Evolutionary conservation across 164 flowering plant species (phyloP), one percentile per base, ranked within the genome.

Genomic region (Chimonanthus praecox): DNA sequence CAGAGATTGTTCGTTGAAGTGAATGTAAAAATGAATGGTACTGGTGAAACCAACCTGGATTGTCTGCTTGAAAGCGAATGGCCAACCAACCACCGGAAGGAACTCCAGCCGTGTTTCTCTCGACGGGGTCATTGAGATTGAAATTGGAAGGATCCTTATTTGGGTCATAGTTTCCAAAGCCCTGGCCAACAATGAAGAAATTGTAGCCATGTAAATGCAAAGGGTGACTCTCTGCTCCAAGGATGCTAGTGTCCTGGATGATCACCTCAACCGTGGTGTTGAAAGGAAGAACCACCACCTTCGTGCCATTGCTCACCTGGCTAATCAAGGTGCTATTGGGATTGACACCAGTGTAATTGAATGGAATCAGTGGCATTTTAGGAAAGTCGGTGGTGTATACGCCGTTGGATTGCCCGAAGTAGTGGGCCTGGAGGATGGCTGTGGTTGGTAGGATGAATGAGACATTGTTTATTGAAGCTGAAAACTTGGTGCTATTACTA

Each of bases 41-140:
- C 7, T 3, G 9, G 9, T 5, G 6, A 49, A 5, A 49, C 51
- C 51, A 44, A 86, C 88, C 89, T 78, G 90, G 92, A 70, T 88
- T 88, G 72, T 88, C 88, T 4, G 90, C 87, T 0, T 76, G 66
- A 75, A 88, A 88, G 7, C 89, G 86, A 71, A 88, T 75, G 44
- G 87, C 89, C 7, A 77, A 72, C 91, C 91, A 88, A 5, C 89
- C 91, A 2, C 87, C 89, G 6, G 87, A 60, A 0, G 90, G 92
- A n/a, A 88, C 85, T 1, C 88, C 85, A 2, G 78, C 45, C 0
- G 91, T 88, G 76, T 87, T 88, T 80, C 89, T 83, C 79, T 86
- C 88, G 1, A 71, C 71, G 0, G 91, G 91, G 18, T 88, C 89
- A 0, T 83, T 80, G 7, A 86, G 78, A 62, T 88, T 88, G 77